These are phyloP conservation scores for Saccharomycopsis hybrid DNA, from an alignment of 1,139 yeast genomes.

Conservation along the genomic window DNA sequence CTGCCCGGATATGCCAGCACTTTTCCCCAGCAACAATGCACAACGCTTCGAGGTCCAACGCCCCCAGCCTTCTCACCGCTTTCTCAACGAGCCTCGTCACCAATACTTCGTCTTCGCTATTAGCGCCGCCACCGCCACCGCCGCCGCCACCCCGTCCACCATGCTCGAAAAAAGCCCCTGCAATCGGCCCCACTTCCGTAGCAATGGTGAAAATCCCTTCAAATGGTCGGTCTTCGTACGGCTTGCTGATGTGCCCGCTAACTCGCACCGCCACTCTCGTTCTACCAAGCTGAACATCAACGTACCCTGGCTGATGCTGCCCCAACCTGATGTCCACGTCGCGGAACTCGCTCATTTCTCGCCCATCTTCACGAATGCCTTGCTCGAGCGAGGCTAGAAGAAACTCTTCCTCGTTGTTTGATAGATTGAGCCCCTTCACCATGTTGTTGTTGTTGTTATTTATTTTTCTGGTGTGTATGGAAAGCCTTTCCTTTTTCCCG, in stretches of 20 bases:
- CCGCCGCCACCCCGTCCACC: too few species aligned
- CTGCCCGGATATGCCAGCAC: constrained; percentile 89
- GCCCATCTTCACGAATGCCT: constrained; percentile 62
- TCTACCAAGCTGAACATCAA: constrained; percentile 67
- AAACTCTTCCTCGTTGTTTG: constrained; percentile 58
- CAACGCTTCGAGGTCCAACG: constrained; percentile 81
- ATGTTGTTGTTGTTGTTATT: constrained; percentile 26
- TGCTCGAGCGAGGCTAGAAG: constrained; percentile 56
- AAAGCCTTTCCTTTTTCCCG: too few species aligned
- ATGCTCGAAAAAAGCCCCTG: constrained; percentile 75
- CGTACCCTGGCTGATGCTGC: constrained; percentile 64
- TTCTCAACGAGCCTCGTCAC: constrained; percentile 82
- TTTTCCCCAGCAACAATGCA: constrained; percentile 88
- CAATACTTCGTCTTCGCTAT: constrained; percentile 60
- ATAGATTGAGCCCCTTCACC: constrained; percentile 58
- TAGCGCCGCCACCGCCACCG: constrained; percentile 34
- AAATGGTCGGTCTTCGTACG: constrained; percentile 87
- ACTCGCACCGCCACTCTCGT: constrained; percentile 74
- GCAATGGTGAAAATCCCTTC: constrained; percentile 84
- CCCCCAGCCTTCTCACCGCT: constrained; percentile 83
- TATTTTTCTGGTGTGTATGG: too few species aligned
- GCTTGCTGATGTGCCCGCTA: constrained; percentile 72
- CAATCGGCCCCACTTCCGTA: constrained; percentile 87
- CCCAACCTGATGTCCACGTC: constrained; percentile 59
- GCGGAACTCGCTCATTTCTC: constrained; percentile 59